Conservation (phyloP, 257 asterid genomes). For the Thymus mandschuricus region DNA sequence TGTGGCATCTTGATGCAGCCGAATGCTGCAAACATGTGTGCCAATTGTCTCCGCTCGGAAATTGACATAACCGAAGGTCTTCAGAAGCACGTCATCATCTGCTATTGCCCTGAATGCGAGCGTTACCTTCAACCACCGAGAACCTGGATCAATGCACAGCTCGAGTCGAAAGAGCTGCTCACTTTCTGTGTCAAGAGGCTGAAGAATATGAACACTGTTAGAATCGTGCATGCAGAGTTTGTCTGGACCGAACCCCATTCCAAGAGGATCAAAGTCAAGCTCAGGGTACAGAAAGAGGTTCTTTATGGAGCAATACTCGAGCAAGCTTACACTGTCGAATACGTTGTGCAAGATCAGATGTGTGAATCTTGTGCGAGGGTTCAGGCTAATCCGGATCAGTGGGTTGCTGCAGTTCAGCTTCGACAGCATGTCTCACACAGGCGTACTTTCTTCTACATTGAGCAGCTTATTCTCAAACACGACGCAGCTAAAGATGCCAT, state of each 20-base stretch:
- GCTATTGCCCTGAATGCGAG: conserved; percentile 50
- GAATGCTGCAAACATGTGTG: conserved; percentile 63
- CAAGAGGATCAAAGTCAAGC: conserved; percentile 52
- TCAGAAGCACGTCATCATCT: conserved; percentile 45
- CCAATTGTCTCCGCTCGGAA: conserved; percentile 51
- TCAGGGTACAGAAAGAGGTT: conserved; percentile 59
- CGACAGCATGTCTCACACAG: conserved; percentile 65
- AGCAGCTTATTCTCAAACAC: conserved; percentile 63
- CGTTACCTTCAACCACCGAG: conserved; percentile 53
- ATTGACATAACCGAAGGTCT: conserved; percentile 54
- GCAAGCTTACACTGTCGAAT: conserved; percentile 48
- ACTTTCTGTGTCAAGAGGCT: conserved; percentile 51
- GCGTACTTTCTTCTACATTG: conserved; percentile 58
- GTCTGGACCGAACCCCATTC: conserved; percentile 62
- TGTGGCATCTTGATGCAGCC: conserved; percentile 60
- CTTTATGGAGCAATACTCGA: conserved; percentile 56
- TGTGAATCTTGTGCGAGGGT: conserved; percentile 56
- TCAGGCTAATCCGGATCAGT: conserved; percentile 62
- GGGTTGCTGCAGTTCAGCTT: conserved; percentile 65
- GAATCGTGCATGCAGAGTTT: conserved; percentile 50
- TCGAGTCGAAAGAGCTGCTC: conserved; percentile 53
- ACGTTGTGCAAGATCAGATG: conserved; percentile 55
- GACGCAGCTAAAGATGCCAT: conserved; percentile 56
- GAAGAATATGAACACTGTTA: conserved; percentile 50
- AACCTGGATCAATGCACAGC: conserved; percentile 58